A percentile compares a stretch with the other conserved stretches of the same genome.
phyloP scores from a whole-genome alignment of 2,329 filamentous ascomycete species.

The Daldinia sp. region DNA sequence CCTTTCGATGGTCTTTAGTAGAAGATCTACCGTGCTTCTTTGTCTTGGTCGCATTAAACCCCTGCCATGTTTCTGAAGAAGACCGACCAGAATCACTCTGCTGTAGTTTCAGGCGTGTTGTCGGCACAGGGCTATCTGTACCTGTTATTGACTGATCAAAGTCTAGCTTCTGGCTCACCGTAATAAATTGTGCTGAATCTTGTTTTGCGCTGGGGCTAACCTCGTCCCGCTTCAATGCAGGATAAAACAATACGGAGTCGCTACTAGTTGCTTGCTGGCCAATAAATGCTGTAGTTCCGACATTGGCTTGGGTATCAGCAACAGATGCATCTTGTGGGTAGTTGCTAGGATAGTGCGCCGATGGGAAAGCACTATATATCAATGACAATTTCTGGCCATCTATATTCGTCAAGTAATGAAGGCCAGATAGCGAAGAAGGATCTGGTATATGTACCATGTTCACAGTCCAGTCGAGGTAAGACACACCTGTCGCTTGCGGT shows the following conservation, averaged over 20 bases:
- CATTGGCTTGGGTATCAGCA: conserved; percentile 1
- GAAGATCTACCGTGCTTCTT: conserved; percentile 25
- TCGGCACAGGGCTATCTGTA: not conserved
- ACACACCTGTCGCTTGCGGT: conserved; percentile 39
- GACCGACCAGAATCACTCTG: conserved; percentile 9
- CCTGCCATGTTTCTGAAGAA: conserved; percentile 21
- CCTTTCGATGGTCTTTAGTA: conserved; percentile 18
- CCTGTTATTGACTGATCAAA: not conserved
- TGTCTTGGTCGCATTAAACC: conserved; percentile 6
- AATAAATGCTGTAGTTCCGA: not conserved
- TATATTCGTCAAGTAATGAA: conserved; percentile 49
- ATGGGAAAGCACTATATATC: conserved; percentile 56
- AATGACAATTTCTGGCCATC: conserved; percentile 53
- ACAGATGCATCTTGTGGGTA: conserved; percentile 13
- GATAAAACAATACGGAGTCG: not conserved
- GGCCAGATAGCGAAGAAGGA: conserved; percentile 48
- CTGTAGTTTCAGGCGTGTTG: conserved; percentile 8
- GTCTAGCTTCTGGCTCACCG: not conserved
- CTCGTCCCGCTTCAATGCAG: not conserved
- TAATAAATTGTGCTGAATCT: conserved; percentile 6
- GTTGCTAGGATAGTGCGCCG: conserved; percentile 46
- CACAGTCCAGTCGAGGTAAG: conserved; percentile 57
- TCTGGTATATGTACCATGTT: conserved; percentile 62
- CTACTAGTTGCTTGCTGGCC: conserved; percentile 7
- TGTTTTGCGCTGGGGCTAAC: conserved; percentile 2